These are phyloP conservation scores for Pseudozyma hubeiensis DNA, from an alignment of 1,284 basidiomycete species.

Conservation along the genomic window DNA sequence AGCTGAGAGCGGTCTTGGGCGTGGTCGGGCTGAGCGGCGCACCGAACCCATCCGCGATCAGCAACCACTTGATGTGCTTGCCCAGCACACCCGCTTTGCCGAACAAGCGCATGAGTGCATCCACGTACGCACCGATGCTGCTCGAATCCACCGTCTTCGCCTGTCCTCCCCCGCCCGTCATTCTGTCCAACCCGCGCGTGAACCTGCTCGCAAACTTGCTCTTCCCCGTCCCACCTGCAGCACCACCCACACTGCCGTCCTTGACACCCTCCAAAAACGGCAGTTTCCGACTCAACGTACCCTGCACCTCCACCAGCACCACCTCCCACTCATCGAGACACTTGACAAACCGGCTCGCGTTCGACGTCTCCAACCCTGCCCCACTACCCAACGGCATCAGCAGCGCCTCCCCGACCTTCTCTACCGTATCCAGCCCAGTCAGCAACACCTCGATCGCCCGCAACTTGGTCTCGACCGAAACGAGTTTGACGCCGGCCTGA, in stretches of 20 bases:
- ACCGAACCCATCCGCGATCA: slow-evolving; percentile 10
- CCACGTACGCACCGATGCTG: slow-evolving; percentile 9
- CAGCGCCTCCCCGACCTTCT: slow-evolving; percentile 47
- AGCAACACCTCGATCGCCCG: slow-evolving; percentile 82
- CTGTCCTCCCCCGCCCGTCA: slow-evolving; percentile 16
- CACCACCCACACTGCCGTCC: slow-evolving; percentile 69
- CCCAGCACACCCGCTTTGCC: background rate
- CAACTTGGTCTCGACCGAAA: slow-evolving; percentile 84
- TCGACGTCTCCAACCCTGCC: slow-evolving; percentile 51
- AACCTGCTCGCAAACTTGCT: slow-evolving; percentile 12
- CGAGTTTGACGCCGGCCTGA: slow-evolving; percentile 80
- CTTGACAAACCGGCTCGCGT: slow-evolving; percentile 66
- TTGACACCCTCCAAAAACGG: slow-evolving; percentile 74
- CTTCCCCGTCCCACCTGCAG: background rate
- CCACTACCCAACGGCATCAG: slow-evolving; percentile 34
- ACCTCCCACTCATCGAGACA: slow-evolving; percentile 80
- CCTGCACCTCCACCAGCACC: slow-evolving; percentile 79
- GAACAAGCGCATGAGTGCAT: slow-evolving; percentile 10
- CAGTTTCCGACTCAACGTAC: slow-evolving; percentile 79
- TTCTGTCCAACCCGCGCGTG: slow-evolving; percentile 26
- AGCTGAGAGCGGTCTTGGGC: background rate
- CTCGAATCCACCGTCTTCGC: slow-evolving; percentile 8
- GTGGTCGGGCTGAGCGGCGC: too few relatives aligned
- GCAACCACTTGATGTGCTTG: slow-evolving; percentile 8
- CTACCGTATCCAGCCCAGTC: slow-evolving; percentile 80